A percentile compares a stretch with the other conserved stretches of the same genome.
Evolutionary conservation across 192 early-diverging fungal genomes (phyloP).

Genomic region (Radiomyces spectabilis): DNA sequence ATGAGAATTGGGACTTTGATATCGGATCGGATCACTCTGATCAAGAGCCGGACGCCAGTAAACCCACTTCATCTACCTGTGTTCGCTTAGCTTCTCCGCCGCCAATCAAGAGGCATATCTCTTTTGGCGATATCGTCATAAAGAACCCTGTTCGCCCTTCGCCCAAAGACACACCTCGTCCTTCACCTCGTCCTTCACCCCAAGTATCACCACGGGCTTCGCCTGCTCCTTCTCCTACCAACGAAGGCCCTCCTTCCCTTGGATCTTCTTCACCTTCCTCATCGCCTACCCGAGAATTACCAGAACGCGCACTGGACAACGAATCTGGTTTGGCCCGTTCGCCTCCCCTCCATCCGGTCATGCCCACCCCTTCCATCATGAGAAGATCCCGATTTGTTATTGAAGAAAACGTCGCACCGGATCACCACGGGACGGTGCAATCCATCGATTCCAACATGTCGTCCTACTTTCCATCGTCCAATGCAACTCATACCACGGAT

Average conservation of each 20-base stretch:
- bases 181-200: conserved; percentile 5
- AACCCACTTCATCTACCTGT: too few species aligned
- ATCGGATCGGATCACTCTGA: not conserved
- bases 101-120: conserved; percentile 32
- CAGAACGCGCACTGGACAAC: too few species aligned
- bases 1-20: conserved; percentile 68
- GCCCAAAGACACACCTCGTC: not conserved
- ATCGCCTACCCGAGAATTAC: too few species aligned
- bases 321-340: not conserved
- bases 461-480: too few species aligned
- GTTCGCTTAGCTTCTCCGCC: not conserved
- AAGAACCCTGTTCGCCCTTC: too few species aligned
- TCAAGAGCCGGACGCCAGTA: too few species aligned
- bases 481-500: too few species aligned
- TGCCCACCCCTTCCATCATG: not conserved
- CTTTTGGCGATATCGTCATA: conserved; percentile 33
- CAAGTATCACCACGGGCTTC: not conserved
- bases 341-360: not conserved
- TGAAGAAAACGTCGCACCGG: conserved; percentile 7
- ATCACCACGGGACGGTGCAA: not conserved
- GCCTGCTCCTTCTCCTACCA: conserved; percentile 6
- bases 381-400: conserved; percentile 29
- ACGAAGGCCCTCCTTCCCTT: not conserved
- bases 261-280: conserved; percentile 8
- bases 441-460: not conserved